Conservation (phyloP, 257 asterid species). For the Echites panduratus region DNA sequence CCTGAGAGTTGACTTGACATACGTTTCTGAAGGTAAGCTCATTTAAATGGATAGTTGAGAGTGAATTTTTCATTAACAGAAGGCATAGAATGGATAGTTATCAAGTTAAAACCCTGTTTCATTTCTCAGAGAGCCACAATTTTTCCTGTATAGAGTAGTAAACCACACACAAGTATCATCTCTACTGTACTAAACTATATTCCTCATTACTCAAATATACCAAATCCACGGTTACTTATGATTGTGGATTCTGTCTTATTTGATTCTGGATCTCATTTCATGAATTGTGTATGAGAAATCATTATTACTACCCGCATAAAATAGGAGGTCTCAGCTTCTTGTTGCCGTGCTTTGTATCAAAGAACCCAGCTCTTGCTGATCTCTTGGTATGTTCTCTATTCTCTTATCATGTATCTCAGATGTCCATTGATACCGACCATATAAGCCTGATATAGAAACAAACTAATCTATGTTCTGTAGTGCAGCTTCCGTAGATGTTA, state of each 20-base stretch:
- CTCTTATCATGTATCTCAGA: too few relatives aligned
- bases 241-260: not conserved
- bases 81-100: not conserved
- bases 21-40: conserved; percentile 8
- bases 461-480: not conserved
- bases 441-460: not conserved
- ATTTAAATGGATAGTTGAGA: not conserved
- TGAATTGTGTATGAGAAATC: not conserved
- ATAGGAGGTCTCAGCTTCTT: not conserved
- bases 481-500: not conserved
- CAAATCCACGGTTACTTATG: not conserved
- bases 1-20: conserved; percentile 29
- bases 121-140: not conserved
- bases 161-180: not conserved
- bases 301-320: not conserved
- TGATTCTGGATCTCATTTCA: not conserved
- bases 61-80: not conserved
- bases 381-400: not conserved
- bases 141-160: conserved; percentile 15
- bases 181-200: not conserved
- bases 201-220: not conserved
- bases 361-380: not conserved
- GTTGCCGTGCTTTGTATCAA: not conserved
- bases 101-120: not conserved
- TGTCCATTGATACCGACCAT: not conserved